These are phyloP conservation scores for Rhizopogon rudus DNA, from an alignment of 768 basidiomycete species.

Conservation along the genomic window DNA sequence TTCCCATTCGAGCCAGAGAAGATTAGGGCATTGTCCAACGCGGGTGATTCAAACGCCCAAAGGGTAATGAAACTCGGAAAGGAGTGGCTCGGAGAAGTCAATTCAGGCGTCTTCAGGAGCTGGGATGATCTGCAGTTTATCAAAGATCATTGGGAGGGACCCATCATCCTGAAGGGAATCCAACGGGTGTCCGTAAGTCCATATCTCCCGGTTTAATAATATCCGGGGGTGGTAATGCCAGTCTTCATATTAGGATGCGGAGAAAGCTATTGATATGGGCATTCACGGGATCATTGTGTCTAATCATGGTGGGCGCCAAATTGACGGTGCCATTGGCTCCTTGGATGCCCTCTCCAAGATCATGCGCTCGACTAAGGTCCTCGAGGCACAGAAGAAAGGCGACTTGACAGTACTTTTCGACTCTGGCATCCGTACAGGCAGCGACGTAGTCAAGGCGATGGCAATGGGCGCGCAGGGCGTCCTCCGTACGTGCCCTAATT, in stretches of 20 bases:
- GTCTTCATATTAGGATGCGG: slow-evolving; percentile 36
- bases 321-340: slow-evolving; percentile 78
- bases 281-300: slow-evolving; percentile 44
- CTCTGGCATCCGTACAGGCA: slow-evolving; percentile 79
- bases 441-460: slow-evolving; percentile 80
- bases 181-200: slow-evolving; percentile 51
- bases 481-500: slow-evolving; percentile 43
- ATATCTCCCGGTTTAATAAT: neutral
- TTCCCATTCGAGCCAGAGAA: slow-evolving; percentile 59
- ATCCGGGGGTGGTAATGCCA: neutral
- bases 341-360: slow-evolving; percentile 69
- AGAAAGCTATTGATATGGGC: slow-evolving; percentile 38
- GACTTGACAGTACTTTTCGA: slow-evolving; percentile 62
- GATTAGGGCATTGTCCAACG: slow-evolving; percentile 28
- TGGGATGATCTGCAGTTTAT: slow-evolving; percentile 74
- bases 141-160: slow-evolving; percentile 72
- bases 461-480: slow-evolving; percentile 85
- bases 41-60: slow-evolving; percentile 44
- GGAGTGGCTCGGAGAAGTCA: slow-evolving; percentile 60
- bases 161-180: slow-evolving; percentile 74
- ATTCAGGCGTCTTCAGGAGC: slow-evolving; percentile 54
- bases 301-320: slow-evolving; percentile 56
- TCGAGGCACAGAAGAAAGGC: slow-evolving; percentile 52
- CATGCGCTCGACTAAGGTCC: slow-evolving; percentile 55
- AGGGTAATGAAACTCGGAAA: slow-evolving; percentile 43